Evolutionary conservation across 495 filamentous ascomycete species (phyloP), one percentile per base, ranked within the genome.

Genomic region (Podospora conica): DNA sequence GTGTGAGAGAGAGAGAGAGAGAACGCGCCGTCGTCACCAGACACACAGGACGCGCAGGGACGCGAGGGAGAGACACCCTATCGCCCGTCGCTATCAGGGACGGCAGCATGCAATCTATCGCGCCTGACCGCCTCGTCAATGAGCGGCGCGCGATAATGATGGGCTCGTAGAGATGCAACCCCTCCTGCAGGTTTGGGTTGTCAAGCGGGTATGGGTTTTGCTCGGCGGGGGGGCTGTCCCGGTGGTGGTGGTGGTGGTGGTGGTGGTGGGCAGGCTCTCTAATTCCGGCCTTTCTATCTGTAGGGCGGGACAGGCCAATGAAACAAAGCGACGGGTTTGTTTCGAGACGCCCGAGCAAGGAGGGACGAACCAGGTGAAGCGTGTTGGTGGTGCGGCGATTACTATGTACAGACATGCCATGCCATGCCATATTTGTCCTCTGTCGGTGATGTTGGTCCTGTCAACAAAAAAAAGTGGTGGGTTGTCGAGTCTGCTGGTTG

Each of bases 231-330:
- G 25, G 25, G 25, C 25, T 27, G 25, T 27, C 25, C 25, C 25
- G 25, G 15, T 18, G 33, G 33, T 18, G 15, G 33, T 48, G 40
- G 40, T 48, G 25, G 15, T 18, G 33, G 33, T 18, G 15, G 33
- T 48, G 40, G 40, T 48, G 40, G 40, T 48, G 40, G 40, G 40
- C 40, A n/a, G 15, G 40, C 40, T 48, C 40, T 48, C 18, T 48
- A 21, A 64, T 40, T 25, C 54, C 40, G 20, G 61, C 23, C 11
- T 53, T 28, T 55, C 57, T 64, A 55, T 64, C 54, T 58, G 63
- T 64, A 64, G 63, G 63, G 63, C 61, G 24, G 31, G 53, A 63
- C 24, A n/a, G 53, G 61, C 54, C 63, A 64, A 64, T 64, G 63
- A 64, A 18, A 55, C 55, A 25, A n/a, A n/a, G 54, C 63, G 55